Conservation (phyloP, 163 green algal species). For the Volvox carteri region DNA sequence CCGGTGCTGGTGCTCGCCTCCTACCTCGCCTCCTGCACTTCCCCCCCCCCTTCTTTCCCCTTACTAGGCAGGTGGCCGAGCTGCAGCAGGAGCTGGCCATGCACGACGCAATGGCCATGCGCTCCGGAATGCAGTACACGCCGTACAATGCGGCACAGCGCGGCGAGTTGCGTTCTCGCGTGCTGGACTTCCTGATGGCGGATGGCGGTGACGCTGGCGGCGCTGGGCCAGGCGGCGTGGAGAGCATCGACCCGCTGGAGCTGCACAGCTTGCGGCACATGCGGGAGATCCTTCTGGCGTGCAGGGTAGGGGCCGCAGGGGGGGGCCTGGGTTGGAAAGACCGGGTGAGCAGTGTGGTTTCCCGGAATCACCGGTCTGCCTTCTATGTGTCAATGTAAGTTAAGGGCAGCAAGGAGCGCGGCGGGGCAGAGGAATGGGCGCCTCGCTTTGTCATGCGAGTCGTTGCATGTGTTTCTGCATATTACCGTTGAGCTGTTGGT, state of each 20-base stretch:
- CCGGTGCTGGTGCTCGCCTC: too few species aligned
- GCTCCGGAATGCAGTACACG: slow-evolving; percentile 61
- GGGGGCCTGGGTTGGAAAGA: too few species aligned
- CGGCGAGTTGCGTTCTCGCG: slow-evolving; percentile 50
- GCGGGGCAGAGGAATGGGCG: too few species aligned
- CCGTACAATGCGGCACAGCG: slow-evolving; percentile 71
- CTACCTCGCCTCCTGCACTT: too few species aligned
- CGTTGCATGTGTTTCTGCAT: too few species aligned
- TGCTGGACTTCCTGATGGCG: slow-evolving; percentile 47
- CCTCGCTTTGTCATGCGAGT: too few species aligned
- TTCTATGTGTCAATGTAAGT: too few species aligned
- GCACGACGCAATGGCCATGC: slow-evolving; percentile 69
- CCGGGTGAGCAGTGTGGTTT: not conserved
- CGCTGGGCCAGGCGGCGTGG: not conserved
- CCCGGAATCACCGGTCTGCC: too few species aligned
- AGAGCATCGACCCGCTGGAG: slow-evolving; percentile 68
- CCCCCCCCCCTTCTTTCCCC: too few species aligned
- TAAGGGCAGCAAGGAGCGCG: too few species aligned
- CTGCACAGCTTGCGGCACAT: slow-evolving; percentile 71
- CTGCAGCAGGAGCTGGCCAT: slow-evolving; percentile 80
- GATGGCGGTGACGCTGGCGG: not conserved
- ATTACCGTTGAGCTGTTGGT: too few species aligned
- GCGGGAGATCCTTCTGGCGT: slow-evolving; percentile 68
- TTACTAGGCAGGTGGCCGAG: slow-evolving; percentile 75
- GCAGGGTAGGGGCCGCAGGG: slow-evolving; percentile 61